These are phyloP conservation scores for Ophiocordyceps polyrhachis-furcata DNA, from an alignment of 2,329 filamentous ascomycete species.

Conservation along the genomic window DNA sequence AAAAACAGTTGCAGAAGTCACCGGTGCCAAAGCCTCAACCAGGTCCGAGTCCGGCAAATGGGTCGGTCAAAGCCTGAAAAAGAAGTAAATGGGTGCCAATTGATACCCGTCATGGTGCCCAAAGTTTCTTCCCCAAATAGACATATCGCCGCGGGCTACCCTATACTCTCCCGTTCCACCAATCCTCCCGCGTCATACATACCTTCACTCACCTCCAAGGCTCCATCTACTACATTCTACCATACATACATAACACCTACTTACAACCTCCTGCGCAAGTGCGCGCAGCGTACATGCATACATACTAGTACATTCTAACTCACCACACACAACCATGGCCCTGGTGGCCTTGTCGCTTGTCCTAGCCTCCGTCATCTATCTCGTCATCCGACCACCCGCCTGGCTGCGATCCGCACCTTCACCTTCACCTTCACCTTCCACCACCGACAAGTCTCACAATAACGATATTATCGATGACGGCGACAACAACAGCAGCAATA, in stretches of 20 bases:
- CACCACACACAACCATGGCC: slow-evolving; percentile 1
- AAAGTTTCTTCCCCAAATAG: no score
- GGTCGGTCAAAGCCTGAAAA: no score
- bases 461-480: neutral
- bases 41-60: no score
- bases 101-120: no score
- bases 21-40: no score
- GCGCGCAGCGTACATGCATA: neutral
- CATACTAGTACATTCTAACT: neutral
- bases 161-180: neutral
- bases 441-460: neutral
- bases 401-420: slow-evolving; percentile 18
- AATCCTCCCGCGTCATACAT: neutral
- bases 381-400: slow-evolving; percentile 33
- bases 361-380: slow-evolving; percentile 38
- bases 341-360: slow-evolving; percentile 43
- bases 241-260: no score
- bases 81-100: no score
- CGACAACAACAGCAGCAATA: neutral
- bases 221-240: no score
- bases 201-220: neutral
- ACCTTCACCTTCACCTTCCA: neutral
- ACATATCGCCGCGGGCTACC: neutral
- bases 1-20: no score
- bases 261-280: neutral